A percentile compares a stretch with the other conserved stretches of the same genome.
These are phyloP conservation scores for Arxiozyma slooffiae DNA, from an alignment of 1,139 yeast genomes.

Conservation along the genomic window DNA sequence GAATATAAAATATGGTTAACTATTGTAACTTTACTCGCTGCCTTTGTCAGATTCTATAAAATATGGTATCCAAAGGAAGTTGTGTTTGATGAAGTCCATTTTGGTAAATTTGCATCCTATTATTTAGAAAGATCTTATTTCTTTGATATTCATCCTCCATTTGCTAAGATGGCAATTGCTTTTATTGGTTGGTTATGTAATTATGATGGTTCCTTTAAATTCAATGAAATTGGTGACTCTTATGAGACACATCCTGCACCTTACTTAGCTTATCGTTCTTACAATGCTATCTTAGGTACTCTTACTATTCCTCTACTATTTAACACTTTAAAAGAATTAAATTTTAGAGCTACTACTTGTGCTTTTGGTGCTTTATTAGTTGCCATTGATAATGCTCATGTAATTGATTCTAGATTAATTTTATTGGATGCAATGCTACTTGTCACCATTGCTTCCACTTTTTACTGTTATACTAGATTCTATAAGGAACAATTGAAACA, in stretches of 20 bases:
- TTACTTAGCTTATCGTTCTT: conserved; percentile 72
- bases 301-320: conserved; percentile 75
- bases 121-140: conserved; percentile 76
- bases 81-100: conserved; percentile 96
- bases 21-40: conserved; percentile 55
- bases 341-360: conserved; percentile 72
- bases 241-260: conserved; percentile 75
- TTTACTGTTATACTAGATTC: conserved; percentile 71
- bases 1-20: conserved; percentile 17
- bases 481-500: conserved; percentile 51
- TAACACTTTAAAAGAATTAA: conserved; percentile 71
- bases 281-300: conserved; percentile 76
- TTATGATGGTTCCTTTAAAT: conserved; percentile 82
- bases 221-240: conserved; percentile 81
- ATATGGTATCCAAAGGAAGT: conserved; percentile 73
- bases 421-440: conserved; percentile 83
- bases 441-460: conserved; percentile 68
- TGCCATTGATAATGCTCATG: conserved; percentile 85
- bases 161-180: conserved; percentile 88
- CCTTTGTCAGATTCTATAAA: conserved; percentile 59
- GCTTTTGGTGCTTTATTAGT: conserved; percentile 71
- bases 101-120: conserved; percentile 90
- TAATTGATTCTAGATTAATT: conserved; percentile 82
- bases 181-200: conserved; percentile 82
- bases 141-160: conserved; percentile 96